These are phyloP conservation scores for Toxoplasma gondii DNA, from an alignment of 169 alveolate genomes.

Conservation along the genomic window DNA sequence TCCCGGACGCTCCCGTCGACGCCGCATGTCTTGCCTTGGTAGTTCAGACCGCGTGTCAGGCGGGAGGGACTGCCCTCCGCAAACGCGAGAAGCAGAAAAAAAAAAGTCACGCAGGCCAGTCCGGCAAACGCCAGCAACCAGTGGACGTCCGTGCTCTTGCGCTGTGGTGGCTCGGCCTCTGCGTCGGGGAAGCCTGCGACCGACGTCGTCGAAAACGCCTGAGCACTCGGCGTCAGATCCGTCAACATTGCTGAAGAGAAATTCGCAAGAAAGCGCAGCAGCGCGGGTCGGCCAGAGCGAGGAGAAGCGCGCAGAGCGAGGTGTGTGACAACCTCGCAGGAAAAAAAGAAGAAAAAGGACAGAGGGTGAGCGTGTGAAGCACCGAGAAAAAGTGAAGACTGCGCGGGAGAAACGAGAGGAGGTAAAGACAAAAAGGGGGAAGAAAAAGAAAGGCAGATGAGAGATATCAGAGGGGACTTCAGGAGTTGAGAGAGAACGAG, in stretches of 20 bases:
- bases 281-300: no score
- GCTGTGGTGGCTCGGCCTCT: background rate
- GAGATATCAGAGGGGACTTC: no score
- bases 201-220: conserved; percentile 2
- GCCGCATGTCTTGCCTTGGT: conserved; percentile 70
- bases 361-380: no score
- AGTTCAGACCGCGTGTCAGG: conserved; percentile 61
- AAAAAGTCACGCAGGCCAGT: conserved; percentile 6
- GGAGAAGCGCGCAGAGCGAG: no score
- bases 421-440: no score
- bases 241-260: background rate
- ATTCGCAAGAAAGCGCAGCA: background rate
- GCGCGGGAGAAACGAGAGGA: no score
- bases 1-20: conserved; percentile 60
- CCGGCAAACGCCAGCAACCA: conserved; percentile 41
- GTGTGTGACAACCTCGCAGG: no score
- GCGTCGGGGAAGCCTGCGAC: background rate
- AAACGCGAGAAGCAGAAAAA: conserved; percentile 48
- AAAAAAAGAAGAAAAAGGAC: no score
- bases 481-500: no score
- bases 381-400: no score
- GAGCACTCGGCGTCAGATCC: background rate
- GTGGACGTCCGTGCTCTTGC: conserved; percentile 47
- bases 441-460: no score
- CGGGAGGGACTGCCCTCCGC: conserved; percentile 67